phyloP scores from a whole-genome alignment of 345 rosid species.

The Salix arbutifolia region DNA sequence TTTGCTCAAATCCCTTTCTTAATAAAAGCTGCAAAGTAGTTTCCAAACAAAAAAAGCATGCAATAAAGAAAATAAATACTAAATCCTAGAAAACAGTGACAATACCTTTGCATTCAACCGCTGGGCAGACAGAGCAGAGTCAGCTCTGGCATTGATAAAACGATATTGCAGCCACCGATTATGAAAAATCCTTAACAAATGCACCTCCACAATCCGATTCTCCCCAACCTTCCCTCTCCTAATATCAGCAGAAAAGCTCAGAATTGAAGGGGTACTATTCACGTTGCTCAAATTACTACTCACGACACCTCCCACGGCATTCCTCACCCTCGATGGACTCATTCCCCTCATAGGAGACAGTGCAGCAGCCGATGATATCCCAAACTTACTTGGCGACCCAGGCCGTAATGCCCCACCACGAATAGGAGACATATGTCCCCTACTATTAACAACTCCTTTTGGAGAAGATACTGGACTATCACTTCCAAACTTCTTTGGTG shows the following conservation, averaged over 20 bases:
- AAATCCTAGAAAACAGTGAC: not conserved
- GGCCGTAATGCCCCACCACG: constrained; percentile 47
- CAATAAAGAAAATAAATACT: not conserved
- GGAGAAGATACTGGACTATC: constrained; percentile 62
- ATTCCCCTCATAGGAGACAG: constrained; percentile 55
- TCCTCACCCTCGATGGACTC: constrained; percentile 69
- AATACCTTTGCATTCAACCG: constrained; percentile 65
- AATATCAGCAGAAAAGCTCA: constrained; percentile 81
- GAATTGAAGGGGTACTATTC: constrained; percentile 50
- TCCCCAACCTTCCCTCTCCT: constrained; percentile 70
- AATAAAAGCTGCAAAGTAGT: not conserved
- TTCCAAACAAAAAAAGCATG: not conserved
- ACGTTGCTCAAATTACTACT: constrained; percentile 33
- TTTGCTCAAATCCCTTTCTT: not conserved
- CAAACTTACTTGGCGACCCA: constrained; percentile 66
- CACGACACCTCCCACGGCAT: constrained; percentile 24
- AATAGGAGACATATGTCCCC: constrained; percentile 55
- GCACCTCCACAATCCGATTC: constrained; percentile 57
- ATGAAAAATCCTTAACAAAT: constrained; percentile 59
- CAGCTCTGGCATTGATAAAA: constrained; percentile 75
- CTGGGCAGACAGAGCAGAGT: constrained; percentile 49
- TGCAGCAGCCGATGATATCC: constrained; percentile 36
- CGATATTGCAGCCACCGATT: constrained; percentile 84
- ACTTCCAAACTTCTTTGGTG: constrained; percentile 39
- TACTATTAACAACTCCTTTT: constrained; percentile 40